Percentiles rank a stretch among this genome's conserved stretches.
Conservation (phyloP, 345 rosid species). For the Carallia pectinifolia region DNA sequence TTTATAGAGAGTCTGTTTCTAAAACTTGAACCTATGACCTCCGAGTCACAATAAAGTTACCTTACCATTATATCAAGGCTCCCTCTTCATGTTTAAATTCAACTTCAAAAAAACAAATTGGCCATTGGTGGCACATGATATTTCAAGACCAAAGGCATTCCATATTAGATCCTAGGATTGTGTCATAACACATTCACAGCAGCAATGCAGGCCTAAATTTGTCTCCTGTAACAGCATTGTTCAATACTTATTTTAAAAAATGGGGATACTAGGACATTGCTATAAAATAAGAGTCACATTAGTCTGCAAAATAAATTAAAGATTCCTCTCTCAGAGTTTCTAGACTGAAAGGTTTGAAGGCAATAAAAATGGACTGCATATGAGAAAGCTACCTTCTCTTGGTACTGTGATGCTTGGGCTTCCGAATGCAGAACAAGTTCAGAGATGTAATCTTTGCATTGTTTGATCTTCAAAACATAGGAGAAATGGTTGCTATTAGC, state of each 20-base stretch:
- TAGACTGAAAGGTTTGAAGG: background rate
- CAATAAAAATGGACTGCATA: background rate
- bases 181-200: background rate
- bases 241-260: background rate
- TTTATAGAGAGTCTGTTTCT: too few relatives aligned
- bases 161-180: background rate
- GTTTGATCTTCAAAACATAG: slow-evolving; percentile 53
- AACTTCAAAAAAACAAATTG: too few relatives aligned
- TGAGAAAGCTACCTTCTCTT: slow-evolving; percentile 64
- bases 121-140: too few relatives aligned
- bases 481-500: slow-evolving; percentile 15
- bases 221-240: background rate
- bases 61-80: too few relatives aligned
- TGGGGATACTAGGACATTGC: background rate
- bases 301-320: background rate
- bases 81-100: too few relatives aligned
- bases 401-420: slow-evolving; percentile 83
- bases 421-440: slow-evolving; percentile 85
- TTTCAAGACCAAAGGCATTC: background rate
- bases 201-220: background rate
- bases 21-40: too few relatives aligned
- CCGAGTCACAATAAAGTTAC: too few relatives aligned
- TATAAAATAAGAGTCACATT: slow-evolving; percentile 7
- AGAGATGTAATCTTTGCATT: slow-evolving; percentile 68
- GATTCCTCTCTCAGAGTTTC: slow-evolving; percentile 2